These are phyloP conservation scores for Lentinula edodes DNA, from an alignment of 768 basidiomycete genomes.

Conservation along the genomic window DNA sequence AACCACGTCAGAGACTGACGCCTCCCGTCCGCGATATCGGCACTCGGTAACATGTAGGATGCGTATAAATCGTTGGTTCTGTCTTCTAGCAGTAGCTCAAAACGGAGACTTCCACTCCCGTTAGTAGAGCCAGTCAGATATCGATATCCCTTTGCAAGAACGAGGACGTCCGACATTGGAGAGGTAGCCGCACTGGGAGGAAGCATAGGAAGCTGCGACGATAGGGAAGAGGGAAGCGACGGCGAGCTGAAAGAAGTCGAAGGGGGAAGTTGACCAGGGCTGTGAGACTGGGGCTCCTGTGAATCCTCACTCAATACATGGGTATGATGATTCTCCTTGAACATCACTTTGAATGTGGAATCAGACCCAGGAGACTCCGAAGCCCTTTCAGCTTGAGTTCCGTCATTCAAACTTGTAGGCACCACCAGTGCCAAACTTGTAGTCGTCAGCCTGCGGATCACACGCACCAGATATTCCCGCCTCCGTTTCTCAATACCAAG, in stretches of 20 bases:
- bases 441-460: neutral
- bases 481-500: neutral
- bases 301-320: no score
- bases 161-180: neutral
- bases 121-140: neutral
- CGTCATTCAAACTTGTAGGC: neutral
- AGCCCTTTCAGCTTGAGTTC: neutral
- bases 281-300: no score
- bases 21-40: neutral
- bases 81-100: neutral
- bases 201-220: neutral
- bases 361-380: no score
- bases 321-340: neutral
- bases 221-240: neutral
- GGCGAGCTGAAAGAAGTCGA: neutral
- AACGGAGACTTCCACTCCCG: neutral
- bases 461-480: neutral
- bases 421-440: neutral
- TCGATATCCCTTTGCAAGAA: neutral
- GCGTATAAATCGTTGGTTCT: neutral
- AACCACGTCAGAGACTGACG: neutral
- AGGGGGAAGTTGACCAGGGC: neutral
- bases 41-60: neutral
- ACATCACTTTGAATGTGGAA: neutral
- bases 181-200: neutral